Conservation (phyloP, 306 rosid species). For the Inga laurina region DNA sequence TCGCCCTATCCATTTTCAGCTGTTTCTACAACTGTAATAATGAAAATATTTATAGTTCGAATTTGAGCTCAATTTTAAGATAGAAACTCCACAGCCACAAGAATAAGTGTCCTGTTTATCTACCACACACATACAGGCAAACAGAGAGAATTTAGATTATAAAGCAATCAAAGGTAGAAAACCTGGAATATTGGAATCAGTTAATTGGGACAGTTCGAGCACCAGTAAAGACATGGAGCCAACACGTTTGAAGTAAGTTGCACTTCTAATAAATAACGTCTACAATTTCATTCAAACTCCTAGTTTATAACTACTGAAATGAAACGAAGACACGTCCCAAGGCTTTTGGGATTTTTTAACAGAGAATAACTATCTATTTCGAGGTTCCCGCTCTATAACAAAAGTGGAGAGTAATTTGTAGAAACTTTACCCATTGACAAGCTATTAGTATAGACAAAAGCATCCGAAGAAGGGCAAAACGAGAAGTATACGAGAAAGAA, state of each 20-base stretch:
- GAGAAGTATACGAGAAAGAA: background rate
- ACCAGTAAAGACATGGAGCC: background rate
- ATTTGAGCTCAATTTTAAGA: background rate
- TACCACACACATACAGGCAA: background rate
- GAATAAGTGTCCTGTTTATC: background rate
- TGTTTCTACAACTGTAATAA: slow-evolving; percentile 5
- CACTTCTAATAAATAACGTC: background rate
- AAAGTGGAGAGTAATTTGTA: background rate
- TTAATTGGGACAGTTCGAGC: background rate
- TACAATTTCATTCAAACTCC: background rate
- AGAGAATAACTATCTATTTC: background rate
- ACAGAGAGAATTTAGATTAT: background rate
- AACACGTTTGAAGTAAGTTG: background rate
- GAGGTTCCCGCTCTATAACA: background rate
- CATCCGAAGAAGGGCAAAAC: background rate
- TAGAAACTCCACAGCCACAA: background rate
- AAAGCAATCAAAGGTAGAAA: background rate
- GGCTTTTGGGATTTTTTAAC: too few species aligned
- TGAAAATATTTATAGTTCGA: background rate
- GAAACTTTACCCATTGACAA: background rate
- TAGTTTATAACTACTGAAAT: background rate
- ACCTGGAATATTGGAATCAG: background rate
- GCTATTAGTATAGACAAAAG: background rate
- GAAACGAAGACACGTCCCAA: background rate
- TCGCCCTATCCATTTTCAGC: slow-evolving; percentile 8